Evolutionary conservation across 176 grass and related monocot genomes (phyloP).

Genomic region (sorghum (Sorghum bicolor)): Sorghum_bicolor_NCBIv3 NC_012873.2:62738501-62739000

Average conservation of each 20-base stretch:
- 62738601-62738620: not conserved
- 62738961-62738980: conserved; percentile 98
- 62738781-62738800: not conserved
- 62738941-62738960: conserved; percentile 99
- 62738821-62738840: not conserved
- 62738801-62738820: not conserved
- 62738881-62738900: not conserved
- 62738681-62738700: conserved; percentile 98
- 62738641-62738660: not conserved
- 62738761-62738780: conserved; percentile 40
- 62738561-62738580: conserved; percentile 95
- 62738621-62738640: not conserved
- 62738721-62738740: conserved; percentile 96
- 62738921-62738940: conserved; percentile 57
- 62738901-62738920: conserved; percentile 7
- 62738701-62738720: conserved; percentile 97
- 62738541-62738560: conserved; percentile 85
- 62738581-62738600: conserved; percentile 9
- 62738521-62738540: conserved; percentile 94
- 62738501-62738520: conserved; percentile 97
- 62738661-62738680: conserved; percentile 29
- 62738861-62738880: not conserved
- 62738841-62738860: not conserved
- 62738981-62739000: conserved; percentile 98
- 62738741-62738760: conserved; percentile 98